phyloP scores from a whole-genome alignment of 2,329 filamentous ascomycete genomes.

The Aureobasidium uvarum region DNA sequence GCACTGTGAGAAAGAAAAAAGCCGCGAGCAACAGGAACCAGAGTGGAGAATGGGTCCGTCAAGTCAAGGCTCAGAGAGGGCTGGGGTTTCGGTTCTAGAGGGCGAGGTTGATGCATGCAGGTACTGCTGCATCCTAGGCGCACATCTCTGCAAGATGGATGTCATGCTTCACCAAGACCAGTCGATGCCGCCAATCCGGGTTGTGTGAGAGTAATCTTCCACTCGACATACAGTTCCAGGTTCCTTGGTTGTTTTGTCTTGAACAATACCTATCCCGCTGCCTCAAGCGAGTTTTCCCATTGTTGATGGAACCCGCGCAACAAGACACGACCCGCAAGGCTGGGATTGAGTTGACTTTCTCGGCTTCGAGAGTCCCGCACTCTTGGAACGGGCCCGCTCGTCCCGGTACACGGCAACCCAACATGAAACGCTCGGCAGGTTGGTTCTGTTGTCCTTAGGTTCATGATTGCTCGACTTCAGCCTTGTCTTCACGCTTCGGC shows the following conservation, averaged over 20 bases:
- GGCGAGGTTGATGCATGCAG: slow-evolving; percentile 26
- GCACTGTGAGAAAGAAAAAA: slow-evolving; percentile 10
- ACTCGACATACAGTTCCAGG: not conserved
- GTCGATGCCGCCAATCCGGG: slow-evolving; percentile 15
- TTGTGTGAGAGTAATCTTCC: not conserved
- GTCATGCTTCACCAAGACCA: slow-evolving; percentile 24
- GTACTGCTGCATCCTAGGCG: slow-evolving; percentile 24
- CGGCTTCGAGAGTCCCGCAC: slow-evolving; percentile 9
- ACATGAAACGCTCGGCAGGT: slow-evolving; percentile 23
- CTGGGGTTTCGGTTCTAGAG: slow-evolving; percentile 24
- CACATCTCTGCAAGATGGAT: slow-evolving; percentile 26
- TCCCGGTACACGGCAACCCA: slow-evolving; percentile 24
- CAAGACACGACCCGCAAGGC: slow-evolving; percentile 1
- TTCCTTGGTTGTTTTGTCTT: not conserved
- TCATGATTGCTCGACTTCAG: slow-evolving; percentile 4
- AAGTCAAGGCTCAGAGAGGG: slow-evolving; percentile 23
- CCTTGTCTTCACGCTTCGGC: slow-evolving; percentile 9
- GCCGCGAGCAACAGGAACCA: slow-evolving; percentile 21
- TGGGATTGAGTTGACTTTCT: slow-evolving; percentile 24
- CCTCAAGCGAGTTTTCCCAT: not conserved
- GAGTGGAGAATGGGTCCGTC: slow-evolving; percentile 24
- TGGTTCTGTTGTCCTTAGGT: slow-evolving; percentile 7
- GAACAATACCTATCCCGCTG: not conserved
- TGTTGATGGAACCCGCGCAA: not conserved
- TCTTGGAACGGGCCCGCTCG: slow-evolving; percentile 12